Evolutionary conservation across 2,329 filamentous ascomycete genomes (phyloP), one percentile per base, ranked within the genome.

Genomic region (Penicillium sp.): DNA sequence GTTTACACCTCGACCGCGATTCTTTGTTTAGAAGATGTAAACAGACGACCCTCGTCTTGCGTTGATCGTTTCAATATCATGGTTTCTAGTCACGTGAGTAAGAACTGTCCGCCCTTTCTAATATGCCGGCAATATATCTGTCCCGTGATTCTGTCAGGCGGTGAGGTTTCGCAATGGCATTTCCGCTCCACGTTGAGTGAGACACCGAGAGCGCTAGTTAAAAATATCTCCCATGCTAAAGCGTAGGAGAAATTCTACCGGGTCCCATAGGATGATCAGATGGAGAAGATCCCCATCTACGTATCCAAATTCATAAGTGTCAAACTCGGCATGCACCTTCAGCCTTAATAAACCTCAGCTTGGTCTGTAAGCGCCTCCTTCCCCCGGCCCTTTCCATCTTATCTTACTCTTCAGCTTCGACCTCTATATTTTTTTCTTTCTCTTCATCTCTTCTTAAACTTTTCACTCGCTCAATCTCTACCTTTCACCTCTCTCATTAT

Each of bases 261-360:
- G 38, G 41, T 18, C 38, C 44, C 29, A 46, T 46, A 49, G 46
- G 45, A 52, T 28, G 45, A 47, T 51, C 37, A 40, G 25, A 43
- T 41, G 44, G 45, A 47, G 28, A 14, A 50, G 34, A 46, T 52
- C 25, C 36, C 46, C 46, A 19, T 43, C 45, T 50, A 33, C 42
- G 44, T 51, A 43, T 45, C 43, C 43, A 36, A 41, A 28, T 27
- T 36, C 33, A 25, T 45, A 39, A 39, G 42, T 39, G 35, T 34
- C 40, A 48, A 44, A 25, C 51, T 42, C 31, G 37, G 38, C 29
- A 40, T 51, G 27, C 47, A 53, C 52, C 54, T 57, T 54, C 19
- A 49, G 55, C 52, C 54, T 57, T 54, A 39, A 38, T 49, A 53
- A 59, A 58, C 50, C 55, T 57, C 58, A 46, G 49, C 42, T 48